Percentiles rank a stretch among this genome's conserved stretches.
Conservation (phyloP, 495 filamentous ascomycete species). For the Xylaria castorea region DNA sequence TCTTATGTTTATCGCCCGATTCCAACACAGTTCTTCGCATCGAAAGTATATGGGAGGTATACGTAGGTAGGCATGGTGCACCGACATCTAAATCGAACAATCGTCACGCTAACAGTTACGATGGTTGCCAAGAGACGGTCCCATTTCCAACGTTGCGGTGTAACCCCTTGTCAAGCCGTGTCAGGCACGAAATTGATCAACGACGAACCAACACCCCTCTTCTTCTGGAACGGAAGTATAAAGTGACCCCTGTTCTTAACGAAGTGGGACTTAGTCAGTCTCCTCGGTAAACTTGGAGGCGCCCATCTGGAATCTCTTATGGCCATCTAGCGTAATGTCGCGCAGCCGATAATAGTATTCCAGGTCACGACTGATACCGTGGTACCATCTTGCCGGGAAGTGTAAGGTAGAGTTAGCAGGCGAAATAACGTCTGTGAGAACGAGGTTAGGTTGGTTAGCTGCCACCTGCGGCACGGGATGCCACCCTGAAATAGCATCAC, state of each 20-base stretch:
- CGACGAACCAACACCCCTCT: conserved; percentile 17
- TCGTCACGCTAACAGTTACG: background rate
- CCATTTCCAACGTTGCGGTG: conserved; percentile 16
- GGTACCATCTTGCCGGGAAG: conserved; percentile 35
- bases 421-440: background rate
- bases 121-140: conserved; percentile 21
- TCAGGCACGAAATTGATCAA: conserved; percentile 22
- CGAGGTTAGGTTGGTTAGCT: background rate
- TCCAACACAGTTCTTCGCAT: background rate
- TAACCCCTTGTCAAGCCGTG: conserved; percentile 22
- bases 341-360: conserved; percentile 28
- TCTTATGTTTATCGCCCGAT: background rate
- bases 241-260: conserved; percentile 9
- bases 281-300: background rate
- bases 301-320: background rate
- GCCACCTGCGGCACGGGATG: conserved; percentile 29
- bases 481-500: conserved; percentile 36
- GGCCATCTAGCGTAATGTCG: conserved; percentile 18
- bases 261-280: conserved; percentile 2
- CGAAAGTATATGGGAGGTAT: background rate
- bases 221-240: conserved; percentile 24
- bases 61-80: background rate
- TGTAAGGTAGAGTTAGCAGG: conserved; percentile 30
- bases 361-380: conserved; percentile 35
- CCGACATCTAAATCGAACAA: conserved; percentile 2